A percentile compares a stretch with the other conserved stretches of the same genome.
phyloP scores from a whole-genome alignment of 2,329 filamentous ascomycete genomes.

The Colletotrichum musicola region DNA sequence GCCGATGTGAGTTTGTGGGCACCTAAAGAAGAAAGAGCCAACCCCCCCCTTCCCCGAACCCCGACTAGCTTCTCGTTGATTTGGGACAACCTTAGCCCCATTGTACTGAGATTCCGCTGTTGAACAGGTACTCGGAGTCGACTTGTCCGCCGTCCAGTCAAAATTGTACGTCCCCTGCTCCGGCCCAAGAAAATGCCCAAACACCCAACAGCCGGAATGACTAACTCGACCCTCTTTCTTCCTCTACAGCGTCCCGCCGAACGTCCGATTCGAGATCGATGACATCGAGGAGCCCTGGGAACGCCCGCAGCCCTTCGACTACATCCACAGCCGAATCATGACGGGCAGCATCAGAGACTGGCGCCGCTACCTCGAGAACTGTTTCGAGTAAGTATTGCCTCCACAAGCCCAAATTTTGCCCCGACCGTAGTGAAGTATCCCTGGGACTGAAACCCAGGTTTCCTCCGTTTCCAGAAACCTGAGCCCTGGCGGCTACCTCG shows the following conservation, averaged over 20 bases:
- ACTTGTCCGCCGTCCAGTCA: slow-evolving; percentile 53
- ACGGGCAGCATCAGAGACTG: slow-evolving; percentile 2
- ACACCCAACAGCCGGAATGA: no score
- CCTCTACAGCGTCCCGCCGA: not conserved
- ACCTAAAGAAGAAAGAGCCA: no score
- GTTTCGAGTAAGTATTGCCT: not conserved
- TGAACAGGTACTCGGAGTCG: slow-evolving; percentile 33
- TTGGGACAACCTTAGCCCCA: no score
- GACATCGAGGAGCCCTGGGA: slow-evolving; percentile 45
- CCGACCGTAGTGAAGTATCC: not conserved
- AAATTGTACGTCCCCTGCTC: not conserved
- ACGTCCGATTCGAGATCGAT: slow-evolving; percentile 51
- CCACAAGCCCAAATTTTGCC: slow-evolving; percentile 42
- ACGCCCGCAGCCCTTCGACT: slow-evolving; percentile 63
- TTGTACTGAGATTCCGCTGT: not conserved
- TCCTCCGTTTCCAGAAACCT: slow-evolving; percentile 58
- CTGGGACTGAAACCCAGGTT: no score
- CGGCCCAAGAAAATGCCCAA: not conserved
- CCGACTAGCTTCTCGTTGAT: no score
- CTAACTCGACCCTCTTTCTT: not conserved
- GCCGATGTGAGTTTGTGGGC: not conserved
- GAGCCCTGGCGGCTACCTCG: slow-evolving; percentile 63
- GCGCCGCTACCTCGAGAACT: not conserved
- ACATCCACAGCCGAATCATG: slow-evolving; percentile 69
- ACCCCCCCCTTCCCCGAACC: no score